Conservation (phyloP, 768 basidiomycete genomes). For the Rhodosporidiobolus odoratus region DNA sequence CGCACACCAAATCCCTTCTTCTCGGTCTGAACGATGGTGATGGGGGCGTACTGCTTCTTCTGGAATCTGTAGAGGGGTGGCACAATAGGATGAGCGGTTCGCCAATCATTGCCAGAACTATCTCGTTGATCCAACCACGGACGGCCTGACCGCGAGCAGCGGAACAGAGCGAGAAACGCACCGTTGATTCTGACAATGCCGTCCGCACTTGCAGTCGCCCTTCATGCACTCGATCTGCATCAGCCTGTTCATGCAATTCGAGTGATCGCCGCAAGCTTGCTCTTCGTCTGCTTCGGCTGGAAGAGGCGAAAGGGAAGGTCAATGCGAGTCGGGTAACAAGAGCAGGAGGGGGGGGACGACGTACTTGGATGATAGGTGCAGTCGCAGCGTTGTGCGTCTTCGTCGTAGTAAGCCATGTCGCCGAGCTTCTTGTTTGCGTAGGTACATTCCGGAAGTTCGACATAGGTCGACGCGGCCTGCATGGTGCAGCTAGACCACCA, state of each 20-base stretch:
- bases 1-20: constrained; percentile 93
- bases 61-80: constrained; percentile 62
- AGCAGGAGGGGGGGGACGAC: constrained; percentile 45
- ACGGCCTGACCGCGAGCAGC: constrained; percentile 1
- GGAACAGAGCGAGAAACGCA: constrained; percentile 46
- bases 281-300: constrained; percentile 60
- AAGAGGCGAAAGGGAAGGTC: not conserved
- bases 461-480: constrained; percentile 49
- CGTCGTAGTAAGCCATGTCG: constrained; percentile 44
- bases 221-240: constrained; percentile 95
- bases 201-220: constrained; percentile 76
- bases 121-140: no score
- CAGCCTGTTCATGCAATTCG: constrained; percentile 94
- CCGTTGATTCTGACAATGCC: constrained; percentile 89
- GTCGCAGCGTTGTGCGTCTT: constrained; percentile 94
- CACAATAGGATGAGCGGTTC: not conserved
- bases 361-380: constrained; percentile 76
- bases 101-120: no score
- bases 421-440: constrained; percentile 25
- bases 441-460: constrained; percentile 17
- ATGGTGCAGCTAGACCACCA: not conserved
- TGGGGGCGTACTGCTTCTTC: constrained; percentile 70
- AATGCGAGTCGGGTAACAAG: not conserved
- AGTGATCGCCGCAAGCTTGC: constrained; percentile 73
- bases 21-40: constrained; percentile 87